Evolutionary conservation across 148 eudicot genomes (phyloP).

Genomic region (Persicaria tinctoria): DNA sequence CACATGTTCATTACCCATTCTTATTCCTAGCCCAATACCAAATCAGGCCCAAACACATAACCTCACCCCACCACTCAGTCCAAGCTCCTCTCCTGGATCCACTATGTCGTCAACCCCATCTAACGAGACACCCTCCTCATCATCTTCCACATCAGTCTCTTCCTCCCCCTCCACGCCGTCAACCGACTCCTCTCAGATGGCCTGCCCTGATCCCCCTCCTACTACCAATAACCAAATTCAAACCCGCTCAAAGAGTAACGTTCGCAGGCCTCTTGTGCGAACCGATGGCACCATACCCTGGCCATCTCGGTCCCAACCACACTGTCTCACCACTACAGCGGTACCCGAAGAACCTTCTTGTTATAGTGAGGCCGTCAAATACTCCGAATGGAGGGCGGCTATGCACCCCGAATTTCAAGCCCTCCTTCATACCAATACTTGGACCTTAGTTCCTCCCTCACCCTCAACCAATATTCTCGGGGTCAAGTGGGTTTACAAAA

Average conservation of each 20-base stretch:
- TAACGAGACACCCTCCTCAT: too few species aligned
- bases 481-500: neutral
- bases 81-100: too few species aligned
- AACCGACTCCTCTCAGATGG: neutral
- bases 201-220: neutral
- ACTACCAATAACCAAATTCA: neutral
- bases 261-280: neutral
- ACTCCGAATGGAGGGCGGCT: neutral
- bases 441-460: neutral
- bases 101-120: too few species aligned
- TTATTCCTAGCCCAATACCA: too few species aligned
- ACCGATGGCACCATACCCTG: neutral
- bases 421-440: neutral
- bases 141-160: too few species aligned
- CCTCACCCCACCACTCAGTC: rapidly evolving
- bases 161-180: too few species aligned
- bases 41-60: too few species aligned
- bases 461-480: neutral
- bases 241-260: neutral
- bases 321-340: neutral
- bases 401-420: neutral
- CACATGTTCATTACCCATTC: too few species aligned
- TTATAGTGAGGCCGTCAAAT: neutral
- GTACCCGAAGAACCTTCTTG: neutral
- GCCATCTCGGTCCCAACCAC: neutral